These are phyloP conservation scores for Vaccinium macrocarpon DNA, from an alignment of 148 eudicot genomes.

Conservation along the genomic window DNA sequence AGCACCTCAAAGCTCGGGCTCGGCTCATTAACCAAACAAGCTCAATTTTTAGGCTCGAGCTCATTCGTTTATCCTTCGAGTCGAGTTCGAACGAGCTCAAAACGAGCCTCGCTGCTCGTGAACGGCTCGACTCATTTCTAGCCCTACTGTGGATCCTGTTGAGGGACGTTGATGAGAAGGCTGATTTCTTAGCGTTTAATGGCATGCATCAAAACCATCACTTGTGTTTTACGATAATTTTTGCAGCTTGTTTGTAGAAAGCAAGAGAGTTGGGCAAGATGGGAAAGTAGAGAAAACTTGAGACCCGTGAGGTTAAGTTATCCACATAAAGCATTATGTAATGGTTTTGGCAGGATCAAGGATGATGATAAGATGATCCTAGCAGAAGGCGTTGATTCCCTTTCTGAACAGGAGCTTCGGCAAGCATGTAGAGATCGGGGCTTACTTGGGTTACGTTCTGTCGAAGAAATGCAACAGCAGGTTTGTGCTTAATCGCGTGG, in stretches of 20 bases:
- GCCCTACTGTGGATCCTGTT: neutral
- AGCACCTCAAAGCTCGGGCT: too few species aligned
- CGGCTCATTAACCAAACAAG: too few species aligned
- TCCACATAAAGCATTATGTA: neutral
- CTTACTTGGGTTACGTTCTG: constrained; percentile 74
- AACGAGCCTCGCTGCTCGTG: too few species aligned
- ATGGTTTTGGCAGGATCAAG: constrained; percentile 40
- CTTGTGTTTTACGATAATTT: neutral
- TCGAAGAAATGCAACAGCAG: constrained; percentile 78
- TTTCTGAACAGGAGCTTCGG: constrained; percentile 84
- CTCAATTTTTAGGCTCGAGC: too few species aligned
- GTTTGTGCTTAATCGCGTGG: constrained; percentile 22
- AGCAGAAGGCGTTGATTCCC: constrained; percentile 80
- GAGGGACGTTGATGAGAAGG: neutral
- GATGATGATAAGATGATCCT: constrained; percentile 74
- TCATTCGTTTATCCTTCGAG: too few species aligned
- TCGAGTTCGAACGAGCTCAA: too few species aligned
- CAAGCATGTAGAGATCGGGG: constrained; percentile 84
- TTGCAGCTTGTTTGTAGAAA: neutral
- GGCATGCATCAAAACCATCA: neutral
- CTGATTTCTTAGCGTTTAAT: neutral
- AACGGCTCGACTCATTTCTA: too few species aligned
- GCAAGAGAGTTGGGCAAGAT: neutral
- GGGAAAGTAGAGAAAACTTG: neutral
- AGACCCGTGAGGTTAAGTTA: neutral